Conservation (phyloP, 2,329 filamentous ascomycete species). For the Aspergillus sp. region DNA sequence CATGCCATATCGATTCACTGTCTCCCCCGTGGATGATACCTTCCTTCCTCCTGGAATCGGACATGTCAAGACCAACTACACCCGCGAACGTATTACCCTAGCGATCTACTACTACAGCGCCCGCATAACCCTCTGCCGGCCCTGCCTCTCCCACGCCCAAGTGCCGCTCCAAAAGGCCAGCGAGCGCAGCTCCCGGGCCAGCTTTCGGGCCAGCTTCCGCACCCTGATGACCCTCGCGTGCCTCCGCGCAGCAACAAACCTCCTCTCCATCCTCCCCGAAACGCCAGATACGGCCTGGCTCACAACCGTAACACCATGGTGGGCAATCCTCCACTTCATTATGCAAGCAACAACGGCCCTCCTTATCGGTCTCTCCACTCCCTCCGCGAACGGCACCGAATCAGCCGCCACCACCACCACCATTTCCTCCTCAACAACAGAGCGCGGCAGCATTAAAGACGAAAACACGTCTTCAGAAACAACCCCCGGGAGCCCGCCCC, state of each 20-base stretch:
- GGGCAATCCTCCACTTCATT: constrained; percentile 43
- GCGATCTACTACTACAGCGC: constrained; percentile 44
- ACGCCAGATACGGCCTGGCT: constrained; percentile 35
- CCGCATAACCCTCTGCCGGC: constrained; percentile 42
- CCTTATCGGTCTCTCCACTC: constrained; percentile 37
- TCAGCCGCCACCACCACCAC: not conserved
- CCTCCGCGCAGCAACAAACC: constrained; percentile 38
- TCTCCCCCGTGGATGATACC: constrained; percentile 21
- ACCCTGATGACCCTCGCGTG: constrained; percentile 34
- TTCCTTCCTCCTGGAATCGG: constrained; percentile 16
- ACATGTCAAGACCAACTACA: not conserved
- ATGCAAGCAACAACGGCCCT: constrained; percentile 45
- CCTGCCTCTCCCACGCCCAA: constrained; percentile 37
- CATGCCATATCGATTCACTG: constrained; percentile 34
- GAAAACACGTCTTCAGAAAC: too few species aligned
- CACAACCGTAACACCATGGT: constrained; percentile 40
- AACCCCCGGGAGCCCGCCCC: too few species aligned
- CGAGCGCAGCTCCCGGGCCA: not conserved
- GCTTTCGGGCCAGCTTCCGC: constrained; percentile 17
- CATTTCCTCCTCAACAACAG: not conserved
- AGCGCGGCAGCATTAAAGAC: too few species aligned
- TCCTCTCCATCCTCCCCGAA: constrained; percentile 40
- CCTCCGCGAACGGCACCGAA: not conserved
- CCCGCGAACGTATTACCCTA: constrained; percentile 36
- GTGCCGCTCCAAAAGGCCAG: not conserved